These are phyloP conservation scores for Gastrolobium villosum DNA, from an alignment of 306 rosid genomes.

Conservation along the genomic window DNA sequence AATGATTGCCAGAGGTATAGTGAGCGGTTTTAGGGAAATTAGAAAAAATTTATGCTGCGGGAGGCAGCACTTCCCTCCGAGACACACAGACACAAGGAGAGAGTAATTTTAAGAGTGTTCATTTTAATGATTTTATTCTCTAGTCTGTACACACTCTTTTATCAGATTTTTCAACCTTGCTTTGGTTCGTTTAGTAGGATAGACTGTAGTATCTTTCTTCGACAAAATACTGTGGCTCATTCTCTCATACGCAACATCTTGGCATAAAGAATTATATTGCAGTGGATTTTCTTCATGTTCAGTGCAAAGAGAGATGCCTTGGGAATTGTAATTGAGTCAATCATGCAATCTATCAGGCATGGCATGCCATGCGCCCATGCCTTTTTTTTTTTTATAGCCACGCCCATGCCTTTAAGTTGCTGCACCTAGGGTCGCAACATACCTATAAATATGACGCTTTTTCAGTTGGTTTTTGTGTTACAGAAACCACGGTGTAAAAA, in stretches of 20 bases:
- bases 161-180: neutral
- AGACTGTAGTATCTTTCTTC: neutral
- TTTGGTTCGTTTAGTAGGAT: constrained; percentile 15
- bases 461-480: too few species aligned
- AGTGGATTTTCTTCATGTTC: neutral
- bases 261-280: constrained; percentile 10
- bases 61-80: constrained; percentile 47
- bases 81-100: constrained; percentile 47
- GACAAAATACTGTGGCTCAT: constrained; percentile 11
- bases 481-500: too few species aligned
- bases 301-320: neutral
- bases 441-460: too few species aligned
- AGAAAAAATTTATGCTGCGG: constrained; percentile 60
- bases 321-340: neutral
- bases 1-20: constrained; percentile 53
- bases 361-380: neutral
- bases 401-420: too few species aligned
- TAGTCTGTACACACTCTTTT: constrained; percentile 19
- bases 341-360: neutral
- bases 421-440: too few species aligned
- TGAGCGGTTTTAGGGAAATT: constrained; percentile 66
- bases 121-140: constrained; percentile 27
- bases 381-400: neutral
- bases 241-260: neutral
- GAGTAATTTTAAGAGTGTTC: constrained; percentile 39